Evolutionary conservation across 2,329 filamentous ascomycete species (phyloP), one percentile per base, ranked within the genome.

Genomic region (Aureobasidium vineae): DNA sequence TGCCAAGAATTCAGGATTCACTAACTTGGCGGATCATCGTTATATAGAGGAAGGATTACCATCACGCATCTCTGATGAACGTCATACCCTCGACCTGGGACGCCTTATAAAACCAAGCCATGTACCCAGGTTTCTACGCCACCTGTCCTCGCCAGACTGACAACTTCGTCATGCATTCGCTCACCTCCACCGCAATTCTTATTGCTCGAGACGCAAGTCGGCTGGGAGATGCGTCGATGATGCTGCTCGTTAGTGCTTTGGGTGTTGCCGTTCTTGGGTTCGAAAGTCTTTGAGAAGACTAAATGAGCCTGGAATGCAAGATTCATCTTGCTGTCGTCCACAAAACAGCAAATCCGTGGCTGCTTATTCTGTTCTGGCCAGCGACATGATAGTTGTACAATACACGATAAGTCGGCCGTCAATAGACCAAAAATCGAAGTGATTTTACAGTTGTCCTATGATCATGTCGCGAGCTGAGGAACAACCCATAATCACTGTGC

Each of bases 131-230:
- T 6, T 16, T 13, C 11, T 4, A 23, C 13, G 5, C 3, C n/a
- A 23, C 13, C n/a, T 45, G n/a, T 45, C 1, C 7, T 15, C 10
- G 49, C 16, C 33, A n/a, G 15, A n/a, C 49, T 10, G 11, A 8
- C 49, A n/a, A n/a, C 16, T 49, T 13, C 28, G 40, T 5, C 38
- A 57, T 43, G 63, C 36, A 26, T 59, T 41, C 36, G 2, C 16
- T 28, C 28, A 66, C 53, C 0, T n/a, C 33, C n/a, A 36, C 36
- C 5, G 21, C 36, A 1, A 19, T 28, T 6, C 2, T 26, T 5
- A 16, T 56, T 13, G 31, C 33, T 15, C 15, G 36, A 19, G 53
- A 86, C 0, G 60, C 70, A 0, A 83, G 5, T 28, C 7, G 53
- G 11, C 6, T 56, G 23, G 36, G 15, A 10, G 36, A 21, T 11